Base-by-base conservation (phyloP, 495 filamentous ascomycete genomes). In the Penicillium flavigenum region DNA sequence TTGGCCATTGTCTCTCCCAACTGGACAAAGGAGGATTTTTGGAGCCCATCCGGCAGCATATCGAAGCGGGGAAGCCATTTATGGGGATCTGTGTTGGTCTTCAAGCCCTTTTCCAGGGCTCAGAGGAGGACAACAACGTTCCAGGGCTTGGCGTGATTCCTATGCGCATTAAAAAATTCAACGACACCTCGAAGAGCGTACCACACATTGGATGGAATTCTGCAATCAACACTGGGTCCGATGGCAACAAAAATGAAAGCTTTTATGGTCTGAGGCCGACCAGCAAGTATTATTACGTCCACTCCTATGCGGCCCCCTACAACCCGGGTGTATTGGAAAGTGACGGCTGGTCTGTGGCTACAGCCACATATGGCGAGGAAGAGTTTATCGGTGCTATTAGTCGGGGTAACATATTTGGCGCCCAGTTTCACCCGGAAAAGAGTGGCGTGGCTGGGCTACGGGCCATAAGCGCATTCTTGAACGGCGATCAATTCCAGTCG, bases 161-260 rank as follows among this genome's bases (percentile, higher is more conserved):
- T 17, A 83, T 83, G 38, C 75, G 69, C 19, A 82, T 98, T 60
- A 77, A 81, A 63, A 86, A 87, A 51, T 98, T 98, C 73, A 75
- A 90, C 62, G 85, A 90, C 64, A 59, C 60, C 22, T 77, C 84
- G 20, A 98, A 98, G 68, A 85, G 93, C 36, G 94, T 98, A 29
- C 94, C 94, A 27, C 95, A 98, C 68, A 98, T 98, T 65, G 94
- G 94, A 14, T 98, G 94, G 94, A 98, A 98, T 67, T 91, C 86
- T 31, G 94, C 94, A 41, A 82, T 80, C 56, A 79, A 82, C 9
- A 75, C 71, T 34, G 77, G 75, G 39, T 72, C 71, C 0, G 72
- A 70, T 29, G 74, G 71, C 34, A 75, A 77, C 34, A 76, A 78
- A 38, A 63, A 67, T 22, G 64, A 77, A 58, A 82, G 74, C 47